Conservation (phyloP, 1,139 yeast species). For the Geotrichum candidum region DNA sequence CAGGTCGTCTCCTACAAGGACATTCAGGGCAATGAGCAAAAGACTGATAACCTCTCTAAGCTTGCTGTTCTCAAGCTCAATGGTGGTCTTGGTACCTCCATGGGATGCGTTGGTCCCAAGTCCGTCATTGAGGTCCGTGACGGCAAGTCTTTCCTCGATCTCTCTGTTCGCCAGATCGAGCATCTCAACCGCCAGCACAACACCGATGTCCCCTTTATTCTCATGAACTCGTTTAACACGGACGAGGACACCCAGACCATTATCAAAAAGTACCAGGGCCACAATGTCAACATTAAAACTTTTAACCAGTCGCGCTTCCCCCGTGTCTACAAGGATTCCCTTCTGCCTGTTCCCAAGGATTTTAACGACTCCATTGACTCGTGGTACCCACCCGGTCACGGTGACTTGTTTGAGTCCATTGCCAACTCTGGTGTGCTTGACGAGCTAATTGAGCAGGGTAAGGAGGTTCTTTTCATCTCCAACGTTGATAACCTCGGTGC, state of each 20-base stretch:
- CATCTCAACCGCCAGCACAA: slow-evolving; percentile 86
- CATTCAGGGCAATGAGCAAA: slow-evolving; percentile 32
- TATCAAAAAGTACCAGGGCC: slow-evolving; percentile 94
- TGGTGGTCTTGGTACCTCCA: slow-evolving; percentile 97
- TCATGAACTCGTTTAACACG: slow-evolving; percentile 98
- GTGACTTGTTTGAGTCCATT: slow-evolving; percentile 90
- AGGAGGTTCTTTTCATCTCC: slow-evolving; percentile 90
- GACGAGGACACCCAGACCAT: slow-evolving; percentile 93
- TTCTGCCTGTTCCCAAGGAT: slow-evolving; percentile 84
- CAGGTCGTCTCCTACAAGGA: slow-evolving; percentile 78
- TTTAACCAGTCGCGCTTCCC: slow-evolving; percentile 97
- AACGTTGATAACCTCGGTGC: slow-evolving; percentile 99
- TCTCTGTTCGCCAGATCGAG: slow-evolving; percentile 94
- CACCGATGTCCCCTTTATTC: slow-evolving; percentile 88
- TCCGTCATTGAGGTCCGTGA: slow-evolving; percentile 97
- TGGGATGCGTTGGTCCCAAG: slow-evolving; percentile 99
- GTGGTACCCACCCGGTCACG: slow-evolving; percentile 99
- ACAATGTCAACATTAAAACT: slow-evolving; percentile 89
- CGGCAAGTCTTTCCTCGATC: slow-evolving; percentile 92
- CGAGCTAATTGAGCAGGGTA: slow-evolving; percentile 83
- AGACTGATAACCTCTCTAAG: slow-evolving; percentile 58
- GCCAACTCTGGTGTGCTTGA: slow-evolving; percentile 90
- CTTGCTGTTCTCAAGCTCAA: slow-evolving; percentile 92
- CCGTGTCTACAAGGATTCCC: slow-evolving; percentile 87
- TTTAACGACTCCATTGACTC: slow-evolving; percentile 69